Evolutionary conservation across 2,329 filamentous ascomycete species (phyloP), one percentile per base, ranked within the genome.

Genomic region (Xylaria hypoxylon): DNA sequence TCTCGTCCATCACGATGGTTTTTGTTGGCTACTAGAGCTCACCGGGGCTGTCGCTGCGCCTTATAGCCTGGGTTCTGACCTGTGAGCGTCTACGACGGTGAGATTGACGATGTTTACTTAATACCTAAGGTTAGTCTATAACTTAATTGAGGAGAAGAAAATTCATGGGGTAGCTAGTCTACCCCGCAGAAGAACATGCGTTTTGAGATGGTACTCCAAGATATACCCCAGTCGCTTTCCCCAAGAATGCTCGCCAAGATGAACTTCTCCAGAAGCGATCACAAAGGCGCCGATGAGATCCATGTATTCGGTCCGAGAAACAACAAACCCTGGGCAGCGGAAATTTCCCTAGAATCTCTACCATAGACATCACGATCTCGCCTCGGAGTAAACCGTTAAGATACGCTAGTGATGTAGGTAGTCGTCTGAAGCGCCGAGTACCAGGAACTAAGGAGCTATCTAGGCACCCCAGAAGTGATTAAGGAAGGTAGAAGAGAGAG

Each of bases 261-360:
- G 22, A 13, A 17, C 56, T 59, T 45, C 63, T 51, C 67, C 61
- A 35, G 38, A 44, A 59, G 31, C 52, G 24, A 56, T 35, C 44
- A 45, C 42, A 53, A 55, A 56, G 59, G 48, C 48, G 42, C 56
- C 55, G 53, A 40, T 57, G 48, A 38, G 50, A 62, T 50, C 53
- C 58, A 60, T 45, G 66, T 57, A 69, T 67, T 69, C 67, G 67
- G 67, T 53, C 67, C 67, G 67, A 69, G 58, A 45, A 50, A 42
- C 50, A 45, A 42, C 55, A 11, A 51, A 17, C n/a, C 51, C 19
- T 44, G 56, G 26, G 26, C 7, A 8, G 44, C 52, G 24, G 42
- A 38, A 19, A 44, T 56, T 53, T 19, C 24, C 35, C 40, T 13
- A 13, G n/a, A 31, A 26, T 28, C 42, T 26, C 8, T 8, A 31